Percentiles rank a stretch among this genome's conserved stretches.
Evolutionary conservation across 495 filamentous ascomycete genomes (phyloP).

Genomic region (Annulohypoxylon bovei): DNA sequence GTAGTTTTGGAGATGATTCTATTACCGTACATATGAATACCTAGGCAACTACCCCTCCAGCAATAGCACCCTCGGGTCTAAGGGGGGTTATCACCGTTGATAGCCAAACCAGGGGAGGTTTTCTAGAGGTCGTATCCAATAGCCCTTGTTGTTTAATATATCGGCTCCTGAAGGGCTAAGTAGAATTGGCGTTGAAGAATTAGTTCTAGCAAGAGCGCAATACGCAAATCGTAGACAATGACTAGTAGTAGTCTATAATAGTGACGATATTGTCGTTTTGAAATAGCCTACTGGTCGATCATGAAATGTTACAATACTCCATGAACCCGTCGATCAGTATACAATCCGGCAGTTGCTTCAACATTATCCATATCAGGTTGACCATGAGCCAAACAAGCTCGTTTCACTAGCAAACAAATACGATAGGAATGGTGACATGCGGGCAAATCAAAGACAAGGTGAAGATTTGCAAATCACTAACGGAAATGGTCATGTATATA

Average conservation of each 20-base stretch:
- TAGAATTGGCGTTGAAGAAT: neutral
- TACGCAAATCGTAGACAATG: neutral
- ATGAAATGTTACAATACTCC: neutral
- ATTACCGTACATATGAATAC: neutral
- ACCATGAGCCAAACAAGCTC: neutral
- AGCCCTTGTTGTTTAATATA: neutral
- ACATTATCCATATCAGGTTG: neutral
- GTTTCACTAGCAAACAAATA: neutral
- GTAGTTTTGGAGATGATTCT: too few relatives aligned
- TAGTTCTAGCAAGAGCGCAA: neutral
- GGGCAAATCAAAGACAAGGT: neutral
- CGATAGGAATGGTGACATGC: neutral
- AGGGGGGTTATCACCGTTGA: neutral
- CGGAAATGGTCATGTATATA: neutral
- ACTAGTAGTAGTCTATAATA: neutral
- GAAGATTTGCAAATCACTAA: neutral
- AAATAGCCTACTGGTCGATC: slow-evolving; percentile 1
- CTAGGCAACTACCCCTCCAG: neutral
- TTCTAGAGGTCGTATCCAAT: neutral
- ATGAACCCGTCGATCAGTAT: neutral
- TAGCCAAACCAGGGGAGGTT: neutral
- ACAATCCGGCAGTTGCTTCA: neutral
- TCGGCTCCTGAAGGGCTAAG: neutral
- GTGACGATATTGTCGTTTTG: neutral
- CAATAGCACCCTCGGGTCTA: too few relatives aligned